phyloP scores from a whole-genome alignment of 352 stramenopile species.

The Globisporangium carolinianum region DNA sequence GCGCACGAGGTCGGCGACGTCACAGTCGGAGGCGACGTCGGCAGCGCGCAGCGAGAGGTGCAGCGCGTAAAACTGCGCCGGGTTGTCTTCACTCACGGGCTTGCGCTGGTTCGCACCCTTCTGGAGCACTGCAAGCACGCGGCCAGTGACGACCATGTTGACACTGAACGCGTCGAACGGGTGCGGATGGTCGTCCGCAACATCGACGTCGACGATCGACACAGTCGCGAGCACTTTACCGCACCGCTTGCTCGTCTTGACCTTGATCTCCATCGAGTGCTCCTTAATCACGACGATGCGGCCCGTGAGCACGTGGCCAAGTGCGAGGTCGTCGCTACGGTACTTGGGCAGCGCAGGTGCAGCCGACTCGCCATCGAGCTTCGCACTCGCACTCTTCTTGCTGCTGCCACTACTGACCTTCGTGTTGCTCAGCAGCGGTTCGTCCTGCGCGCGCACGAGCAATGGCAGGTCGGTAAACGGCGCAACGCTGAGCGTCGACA shows the following conservation, averaged over 20 bases:
- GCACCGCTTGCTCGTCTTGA: slow-evolving; percentile 64
- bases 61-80: slow-evolving; percentile 62
- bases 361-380: slow-evolving; percentile 17
- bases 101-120: slow-evolving; percentile 87
- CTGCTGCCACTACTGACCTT: slow-evolving; percentile 20
- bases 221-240: slow-evolving; percentile 74
- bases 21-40: slow-evolving; percentile 33
- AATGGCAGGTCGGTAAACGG: slow-evolving; percentile 75
- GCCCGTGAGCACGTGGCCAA: slow-evolving; percentile 66
- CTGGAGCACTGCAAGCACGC: slow-evolving; percentile 52
- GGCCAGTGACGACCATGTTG: slow-evolving; percentile 61
- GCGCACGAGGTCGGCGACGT: slow-evolving; percentile 43
- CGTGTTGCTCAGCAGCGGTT: slow-evolving; percentile 19
- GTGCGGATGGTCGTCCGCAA: slow-evolving; percentile 37
- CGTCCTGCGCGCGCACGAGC: slow-evolving; percentile 47
- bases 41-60: slow-evolving; percentile 59
- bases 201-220: slow-evolving; percentile 82
- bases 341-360: slow-evolving; percentile 64
- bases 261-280: slow-evolving; percentile 74
- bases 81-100: slow-evolving; percentile 69
- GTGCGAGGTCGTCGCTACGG: slow-evolving; percentile 35
- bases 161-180: slow-evolving; percentile 79
- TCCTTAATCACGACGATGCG: slow-evolving; percentile 75
- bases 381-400: slow-evolving; percentile 15
- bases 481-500: slow-evolving; percentile 34